Conservation (phyloP, 2,329 filamentous ascomycete genomes). For the Zymoseptoria passerinii region DNA sequence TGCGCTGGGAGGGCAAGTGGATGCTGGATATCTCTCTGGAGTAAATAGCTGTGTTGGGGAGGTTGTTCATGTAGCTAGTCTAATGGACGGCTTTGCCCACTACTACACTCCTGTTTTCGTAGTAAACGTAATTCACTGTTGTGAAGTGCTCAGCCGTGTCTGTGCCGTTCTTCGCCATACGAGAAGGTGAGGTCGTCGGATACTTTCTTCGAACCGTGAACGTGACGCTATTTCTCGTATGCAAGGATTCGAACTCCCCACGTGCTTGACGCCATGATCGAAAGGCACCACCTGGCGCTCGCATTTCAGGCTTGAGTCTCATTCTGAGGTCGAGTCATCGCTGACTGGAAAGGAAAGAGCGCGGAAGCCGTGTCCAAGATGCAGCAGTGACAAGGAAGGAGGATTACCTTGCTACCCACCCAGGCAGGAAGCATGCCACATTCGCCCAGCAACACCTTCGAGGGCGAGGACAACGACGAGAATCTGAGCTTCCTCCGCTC, state of each 20-base stretch:
- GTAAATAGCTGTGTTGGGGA: background rate
- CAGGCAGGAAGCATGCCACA: background rate
- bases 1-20: conserved; percentile 1
- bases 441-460: background rate
- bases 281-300: background rate
- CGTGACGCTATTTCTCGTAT: background rate
- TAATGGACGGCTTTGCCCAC: background rate
- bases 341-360: background rate
- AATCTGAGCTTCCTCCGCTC: conserved; percentile 46
- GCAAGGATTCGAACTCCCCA: background rate
- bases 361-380: background rate
- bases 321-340: background rate
- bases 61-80: background rate
- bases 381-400: background rate
- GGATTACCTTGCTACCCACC: background rate
- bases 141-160: background rate
- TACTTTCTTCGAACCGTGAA: background rate
- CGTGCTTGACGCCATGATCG: background rate
- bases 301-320: background rate
- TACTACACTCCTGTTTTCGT: background rate
- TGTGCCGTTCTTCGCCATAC: background rate
- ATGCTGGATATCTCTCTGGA: background rate
- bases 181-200: background rate
- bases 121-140: background rate
- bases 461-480: conserved; percentile 30